Base-by-base conservation (phyloP, 2,329 filamentous ascomycete species). In the Lachnellula occidentalis region DNA sequence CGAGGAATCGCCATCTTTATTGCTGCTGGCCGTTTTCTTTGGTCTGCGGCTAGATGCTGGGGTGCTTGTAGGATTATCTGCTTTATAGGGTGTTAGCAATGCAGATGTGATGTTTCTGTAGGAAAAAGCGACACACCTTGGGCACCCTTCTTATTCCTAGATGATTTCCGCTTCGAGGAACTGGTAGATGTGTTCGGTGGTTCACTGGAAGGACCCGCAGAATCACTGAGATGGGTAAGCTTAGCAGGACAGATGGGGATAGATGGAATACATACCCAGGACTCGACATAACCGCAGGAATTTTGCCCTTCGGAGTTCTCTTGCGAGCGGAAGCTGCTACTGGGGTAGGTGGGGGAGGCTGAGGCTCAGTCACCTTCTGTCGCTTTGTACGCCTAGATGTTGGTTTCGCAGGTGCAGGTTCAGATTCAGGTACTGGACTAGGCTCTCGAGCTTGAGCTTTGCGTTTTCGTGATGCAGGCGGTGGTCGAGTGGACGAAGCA, bases 131-230 rank as follows among this genome's bases (percentile, higher is more conserved):
- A 68, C 62, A 48, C 56, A 81, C 79, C 78, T 74, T 81, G 77
- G 60, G 72, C 71, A 52, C 74, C 71, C 72, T 87, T 90, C 73
- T 88, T 92, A 68, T 78, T 82, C 59, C 86, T 82, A 67, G 80
- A 84, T 36, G 87, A 84, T 70, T 90, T 91, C 64, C 88, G 81
- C 69, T 83, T 88, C 1, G 86, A 84, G 21, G 84, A 79, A 22
- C 83, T 78, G 53, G 85, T 81, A 36, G 82, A 75, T 34, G 76
- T 69, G 57, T 73, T 57, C 70, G 75, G 70, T 72, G 72, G 57
- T 74, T 73, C 82, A 68, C 84, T 83, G 58, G 82, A 78, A 63
- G 84, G 80, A 65, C 82, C 84, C 61, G 81, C 78, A 63, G 84
- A 81, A 62, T 81, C 81, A 69, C 84, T 85, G 66, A 64, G 57